Base-by-base conservation (phyloP, 805 yeast genomes). In the Saccharomycopsis sp. region DNA sequence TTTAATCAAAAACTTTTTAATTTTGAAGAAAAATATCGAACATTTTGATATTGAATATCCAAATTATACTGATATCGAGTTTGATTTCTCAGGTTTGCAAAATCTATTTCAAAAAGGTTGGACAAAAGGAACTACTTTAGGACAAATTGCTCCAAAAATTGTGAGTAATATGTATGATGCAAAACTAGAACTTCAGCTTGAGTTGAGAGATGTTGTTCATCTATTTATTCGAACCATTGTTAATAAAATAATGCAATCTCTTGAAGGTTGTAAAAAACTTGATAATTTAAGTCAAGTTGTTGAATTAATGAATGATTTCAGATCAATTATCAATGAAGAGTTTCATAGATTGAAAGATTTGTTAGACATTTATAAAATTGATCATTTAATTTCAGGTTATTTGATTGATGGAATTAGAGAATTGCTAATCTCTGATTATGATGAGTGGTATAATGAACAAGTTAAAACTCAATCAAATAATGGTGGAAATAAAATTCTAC, bases 121-220 rank as follows among this genome's bases (percentile, higher is more conserved):
- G 26, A 56, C 63, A 35, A 52, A 47, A 26, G 59, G 59, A 8
- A 35, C 56, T 35, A 49, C 58, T 34, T 53, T 75, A 21, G 52
- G 72, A 39, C 67, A 67, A 36, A 53, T 79, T 27, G 82, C 79
- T 2, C 96, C 95, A 0, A 76, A 72, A 47, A 85, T 86, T 12
- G 80, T 83, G 12, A 79, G 76, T 51, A 79, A 84, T 54, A 80
- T 80, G 82, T 72, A 79, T 34, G 96, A 88, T 59, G 92, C 79
- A 2, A 65, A 76, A 45, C 59, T 61, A 10, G 96, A 88, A 55
- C 63, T 88, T 31, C 83, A 81, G 50, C 64, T 74, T 19, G 87
- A 81, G 48, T 65, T 88, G 48, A 71, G 88, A 48, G 76, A 74
- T 45, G 64, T 78, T 3, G 84, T 87, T 20, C 79, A 76, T 49